Conservation (phyloP, 208 protist genomes). For the Trypanosoma mega region DNA sequence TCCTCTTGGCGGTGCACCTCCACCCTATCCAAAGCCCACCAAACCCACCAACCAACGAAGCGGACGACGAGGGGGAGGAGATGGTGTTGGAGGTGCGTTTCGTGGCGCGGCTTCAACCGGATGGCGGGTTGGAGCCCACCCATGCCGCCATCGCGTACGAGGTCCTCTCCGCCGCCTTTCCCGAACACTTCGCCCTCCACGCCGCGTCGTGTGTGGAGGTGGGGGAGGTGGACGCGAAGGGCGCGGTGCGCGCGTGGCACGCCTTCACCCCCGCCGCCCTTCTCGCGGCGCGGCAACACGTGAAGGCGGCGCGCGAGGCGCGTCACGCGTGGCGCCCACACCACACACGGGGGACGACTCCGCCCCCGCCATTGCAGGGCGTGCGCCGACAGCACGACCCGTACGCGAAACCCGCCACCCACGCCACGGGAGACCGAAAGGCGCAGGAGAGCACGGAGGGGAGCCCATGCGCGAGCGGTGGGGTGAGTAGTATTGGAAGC, state of each 20-base stretch:
- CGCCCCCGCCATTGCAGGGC: not conserved
- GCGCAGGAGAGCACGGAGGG: not conserved
- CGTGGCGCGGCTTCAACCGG: not conserved
- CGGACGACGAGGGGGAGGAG: too few species aligned
- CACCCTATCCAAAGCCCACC: too few species aligned
- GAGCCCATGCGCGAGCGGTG: too few species aligned
- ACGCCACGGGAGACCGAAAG: not conserved
- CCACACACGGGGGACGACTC: not conserved
- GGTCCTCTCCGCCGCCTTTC: constrained; percentile 6
- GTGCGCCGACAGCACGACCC: not conserved
- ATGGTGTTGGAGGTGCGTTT: not conserved
- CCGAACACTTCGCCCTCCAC: constrained; percentile 17
- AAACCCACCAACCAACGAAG: too few species aligned
- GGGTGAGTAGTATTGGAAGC: not conserved
- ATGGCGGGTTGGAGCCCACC: not conserved
- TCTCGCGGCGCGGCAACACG: not conserved
- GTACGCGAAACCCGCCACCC: not conserved
- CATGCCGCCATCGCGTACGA: constrained; percentile 11
- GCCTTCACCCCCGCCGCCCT: not conserved
- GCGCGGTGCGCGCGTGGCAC: not conserved
- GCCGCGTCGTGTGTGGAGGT: constrained; percentile 11
- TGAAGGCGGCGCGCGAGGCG: constrained; percentile 10
- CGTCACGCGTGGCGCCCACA: too few species aligned
- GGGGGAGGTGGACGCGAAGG: not conserved
- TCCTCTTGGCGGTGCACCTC: too few species aligned